Evolutionary conservation across 306 rosid genomes (phyloP).

Genomic region (Casuarina cunninghamiana): DNA sequence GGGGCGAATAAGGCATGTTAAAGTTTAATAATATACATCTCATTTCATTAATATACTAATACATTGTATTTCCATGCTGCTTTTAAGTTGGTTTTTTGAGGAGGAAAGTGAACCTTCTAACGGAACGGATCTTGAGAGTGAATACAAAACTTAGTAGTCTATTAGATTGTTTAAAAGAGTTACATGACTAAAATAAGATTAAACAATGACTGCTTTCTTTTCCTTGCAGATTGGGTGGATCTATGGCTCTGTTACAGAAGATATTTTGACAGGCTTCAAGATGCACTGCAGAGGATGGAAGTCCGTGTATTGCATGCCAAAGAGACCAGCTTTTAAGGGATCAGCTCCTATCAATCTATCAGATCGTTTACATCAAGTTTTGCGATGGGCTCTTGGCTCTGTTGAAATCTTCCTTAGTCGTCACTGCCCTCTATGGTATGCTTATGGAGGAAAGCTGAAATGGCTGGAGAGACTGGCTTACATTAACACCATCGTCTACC

Average conservation of each 20-base stretch:
- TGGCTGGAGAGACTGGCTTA: slow-evolving; percentile 87
- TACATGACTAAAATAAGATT: background rate
- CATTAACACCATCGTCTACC: slow-evolving; percentile 69
- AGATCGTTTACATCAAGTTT: slow-evolving; percentile 82
- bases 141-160: background rate
- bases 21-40: no score
- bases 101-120: no score
- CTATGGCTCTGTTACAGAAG: slow-evolving; percentile 91
- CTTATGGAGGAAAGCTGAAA: slow-evolving; percentile 81
- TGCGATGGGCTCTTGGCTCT: slow-evolving; percentile 85
- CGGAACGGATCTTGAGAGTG: background rate
- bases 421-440: slow-evolving; percentile 95
- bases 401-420: slow-evolving; percentile 85
- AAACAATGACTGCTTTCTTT: slow-evolving; percentile 9
- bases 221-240: slow-evolving; percentile 93
- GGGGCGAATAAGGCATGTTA: no score
- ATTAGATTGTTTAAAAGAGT: background rate
- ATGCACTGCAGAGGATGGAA: slow-evolving; percentile 99
- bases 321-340: slow-evolving; percentile 87
- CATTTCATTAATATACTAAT: no score
- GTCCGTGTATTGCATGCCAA: slow-evolving; percentile 91
- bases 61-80: no score
- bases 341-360: slow-evolving; percentile 91
- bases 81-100: no score
- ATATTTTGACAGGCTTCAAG: slow-evolving; percentile 90